Base-by-base conservation (phyloP, 441 rosid species). In the Pelargonium australe region DNA sequence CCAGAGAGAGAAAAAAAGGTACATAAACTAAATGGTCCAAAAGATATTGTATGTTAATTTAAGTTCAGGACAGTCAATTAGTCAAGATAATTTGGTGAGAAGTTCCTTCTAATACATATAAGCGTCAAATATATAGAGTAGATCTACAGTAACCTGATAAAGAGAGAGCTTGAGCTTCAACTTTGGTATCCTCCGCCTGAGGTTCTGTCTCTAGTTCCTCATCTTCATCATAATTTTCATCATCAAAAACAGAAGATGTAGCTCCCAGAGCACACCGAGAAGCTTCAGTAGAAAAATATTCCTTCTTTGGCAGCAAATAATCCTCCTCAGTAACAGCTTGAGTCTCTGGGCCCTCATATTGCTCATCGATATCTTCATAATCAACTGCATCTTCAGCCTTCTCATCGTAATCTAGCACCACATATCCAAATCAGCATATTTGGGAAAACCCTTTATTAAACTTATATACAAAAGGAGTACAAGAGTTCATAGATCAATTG, bases 301-400 rank as follows among this genome's bases (percentile, higher is more conserved):
- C 89, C 76, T 80, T 89, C 75, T 84, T 86, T 28, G 97, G 87
- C 73, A 95, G 85, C 75, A 90, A 78, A 80, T 84, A 81, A 72
- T 89, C 97, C 85, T 90, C 99, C 85, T 92, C 98, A 13, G 81
- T 78, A 41, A 80, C 87, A 73, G 82, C 88, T 77, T 87, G 92
- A 79, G 80, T 83, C 84, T 95, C 98, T 4, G 95, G 97, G 19
- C 97, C 97, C 70, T 95, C 99, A 64, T 92, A 95, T 73, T 86
- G 89, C 85, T 95, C 99, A 70, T 95, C 99, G 71, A 95, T 75
- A 83, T 95, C 98, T 79, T 90, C 93, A 78, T 89, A 95, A 80
- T 95, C 95, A 76, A 92, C 85, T 25, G 97, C 98, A 87, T 90
- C 89, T 84, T 92, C 99, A 44, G 92, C 89, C 85, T 95, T 90